Conservation (phyloP, 2,329 filamentous ascomycete genomes). For the Aspergillus intermedius region DNA sequence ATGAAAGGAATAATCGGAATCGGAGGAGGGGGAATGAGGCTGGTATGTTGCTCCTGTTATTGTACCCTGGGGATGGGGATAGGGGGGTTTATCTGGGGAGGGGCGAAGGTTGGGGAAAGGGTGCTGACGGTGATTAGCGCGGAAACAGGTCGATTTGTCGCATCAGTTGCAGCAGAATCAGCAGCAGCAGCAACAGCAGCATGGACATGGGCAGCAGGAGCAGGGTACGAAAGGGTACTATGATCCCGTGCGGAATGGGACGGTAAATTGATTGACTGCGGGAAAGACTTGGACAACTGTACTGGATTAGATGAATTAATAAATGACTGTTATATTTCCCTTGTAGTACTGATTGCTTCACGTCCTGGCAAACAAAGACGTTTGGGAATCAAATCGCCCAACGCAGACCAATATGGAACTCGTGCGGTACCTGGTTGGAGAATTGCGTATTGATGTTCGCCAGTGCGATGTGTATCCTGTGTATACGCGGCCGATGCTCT, state of each 20-base stretch:
- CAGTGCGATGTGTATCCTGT: too few species aligned
- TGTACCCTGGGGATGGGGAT: slow-evolving; percentile 2
- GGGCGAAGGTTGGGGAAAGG: not conserved
- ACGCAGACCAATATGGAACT: too few species aligned
- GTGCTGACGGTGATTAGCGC: not conserved
- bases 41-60: slow-evolving; percentile 8
- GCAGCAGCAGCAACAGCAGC: too few species aligned
- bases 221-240: slow-evolving; percentile 32
- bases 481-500: too few species aligned
- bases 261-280: slow-evolving; percentile 3
- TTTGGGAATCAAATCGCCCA: too few species aligned
- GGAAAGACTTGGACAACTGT: not conserved
- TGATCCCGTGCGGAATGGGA: slow-evolving; percentile 37
- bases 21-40: slow-evolving; percentile 30
- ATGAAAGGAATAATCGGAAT: slow-evolving; percentile 42
- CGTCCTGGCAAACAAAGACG: too few species aligned
- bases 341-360: too few species aligned
- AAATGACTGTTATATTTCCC: too few species aligned
- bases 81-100: too few species aligned
- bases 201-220: slow-evolving; percentile 4
- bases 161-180: too few species aligned
- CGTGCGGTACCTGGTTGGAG: too few species aligned
- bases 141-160: slow-evolving; percentile 14
- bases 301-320: not conserved
- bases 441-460: too few species aligned